Base-by-base conservation (phyloP, 2,329 filamentous ascomycete genomes). In the Fusarium decemcellulare region DNA sequence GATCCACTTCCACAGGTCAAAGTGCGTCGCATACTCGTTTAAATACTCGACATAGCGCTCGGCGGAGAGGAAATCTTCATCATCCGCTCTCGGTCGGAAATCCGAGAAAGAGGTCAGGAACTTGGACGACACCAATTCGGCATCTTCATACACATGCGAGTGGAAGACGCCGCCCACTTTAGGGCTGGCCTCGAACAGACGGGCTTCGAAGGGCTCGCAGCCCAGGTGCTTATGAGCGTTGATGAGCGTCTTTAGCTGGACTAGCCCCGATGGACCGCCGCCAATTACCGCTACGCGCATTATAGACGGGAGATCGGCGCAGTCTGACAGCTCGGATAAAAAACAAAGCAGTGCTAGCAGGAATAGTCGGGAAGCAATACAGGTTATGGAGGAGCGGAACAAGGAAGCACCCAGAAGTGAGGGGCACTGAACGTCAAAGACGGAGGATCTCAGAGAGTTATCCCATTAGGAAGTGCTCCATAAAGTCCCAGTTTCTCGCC, bases 21-120 rank as follows among this genome's bases (percentile, higher is more conserved):
- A 85, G 4, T 78, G 67, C 6, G 73, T 77, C 53, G 76, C 77
- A 54, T 84, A 85, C 18, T 73, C 75, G 23, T 80, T 71, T 9
- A 85, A 77, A 58, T 85, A 85, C 23, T 74, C 44, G 18, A 80
- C 74, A 63, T 83, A 85, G 10, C 76, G 61, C 5, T 76, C 71
- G 5, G 79, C 72, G 1, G 73, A 76, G n/a, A 84, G 69, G 59
- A 85, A 85, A 68, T 84, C 82, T 4, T 76, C 76, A 4, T 79
- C 75, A 4, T 77, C 57, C 8, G 77, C 64, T 5, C 36, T 47
- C 14, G 78, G 76, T 7, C 83, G 77, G 59, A 82, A 82, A 64
- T 85, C 83, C 2, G 83, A 85, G 68, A 85, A 85, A 7, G 79
- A 75, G 0, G 83, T 85, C n/a, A 86, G 77, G 40, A 83, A 81